phyloP scores from a whole-genome alignment of 371 early-diverging fungal species.

The Mucor saturninus region DNA sequence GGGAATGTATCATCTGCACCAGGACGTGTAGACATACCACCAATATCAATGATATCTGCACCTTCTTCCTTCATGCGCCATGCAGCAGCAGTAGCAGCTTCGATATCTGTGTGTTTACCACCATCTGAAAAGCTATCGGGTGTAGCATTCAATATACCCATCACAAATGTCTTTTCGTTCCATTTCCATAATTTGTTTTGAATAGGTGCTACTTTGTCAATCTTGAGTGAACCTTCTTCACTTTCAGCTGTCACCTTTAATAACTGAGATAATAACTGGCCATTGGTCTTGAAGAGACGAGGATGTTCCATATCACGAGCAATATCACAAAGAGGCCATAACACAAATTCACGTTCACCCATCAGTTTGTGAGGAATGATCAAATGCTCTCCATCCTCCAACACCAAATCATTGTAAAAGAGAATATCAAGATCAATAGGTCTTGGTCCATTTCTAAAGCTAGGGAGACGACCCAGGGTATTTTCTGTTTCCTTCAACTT shows the following conservation, averaged over 20 bases:
- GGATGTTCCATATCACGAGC: conserved; percentile 91
- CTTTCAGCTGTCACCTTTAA: conserved; percentile 60
- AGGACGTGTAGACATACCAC: conserved; percentile 95
- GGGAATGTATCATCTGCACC: conserved; percentile 77
- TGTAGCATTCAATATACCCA: conserved; percentile 97
- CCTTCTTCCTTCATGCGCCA: conserved; percentile 77
- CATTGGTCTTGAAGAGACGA: conserved; percentile 76
- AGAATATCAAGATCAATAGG: conserved; percentile 95
- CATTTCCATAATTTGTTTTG: conserved; percentile 61
- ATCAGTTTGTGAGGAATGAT: conserved; percentile 90
- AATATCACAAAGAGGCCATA: conserved; percentile 94
- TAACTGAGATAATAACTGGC: conserved; percentile 79
- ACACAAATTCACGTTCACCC: conserved; percentile 93
- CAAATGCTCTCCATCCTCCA: conserved; percentile 65
- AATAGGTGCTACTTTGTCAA: conserved; percentile 75
- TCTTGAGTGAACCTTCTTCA: conserved; percentile 49
- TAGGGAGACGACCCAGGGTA: conserved; percentile 75
- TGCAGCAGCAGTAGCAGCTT: conserved; percentile 75
- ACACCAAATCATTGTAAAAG: conserved; percentile 82
- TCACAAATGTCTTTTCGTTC: conserved; percentile 76
- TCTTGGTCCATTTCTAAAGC: conserved; percentile 88
- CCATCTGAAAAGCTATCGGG: conserved; percentile 98
- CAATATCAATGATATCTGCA: conserved; percentile 95
- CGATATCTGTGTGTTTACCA: conserved; percentile 68
- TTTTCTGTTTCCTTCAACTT: conserved; percentile 84